Base-by-base conservation (phyloP, 208 protist species). In the Leishmania amazonensis region DNA sequence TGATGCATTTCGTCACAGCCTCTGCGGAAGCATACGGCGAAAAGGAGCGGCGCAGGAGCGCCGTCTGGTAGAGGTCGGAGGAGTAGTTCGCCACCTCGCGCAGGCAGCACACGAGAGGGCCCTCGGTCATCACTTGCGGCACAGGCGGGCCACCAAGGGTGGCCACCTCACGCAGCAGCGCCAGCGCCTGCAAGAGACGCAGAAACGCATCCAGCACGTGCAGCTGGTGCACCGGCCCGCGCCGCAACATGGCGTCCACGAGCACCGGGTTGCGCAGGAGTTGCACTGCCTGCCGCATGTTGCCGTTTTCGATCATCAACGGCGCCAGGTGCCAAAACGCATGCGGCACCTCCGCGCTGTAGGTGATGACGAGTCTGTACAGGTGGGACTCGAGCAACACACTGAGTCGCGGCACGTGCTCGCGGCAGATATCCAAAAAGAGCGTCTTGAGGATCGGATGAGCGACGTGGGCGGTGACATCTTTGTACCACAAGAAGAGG, bases 321-420 rank as follows among this genome's bases (percentile, higher is more conserved):
- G 90, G 87, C 51, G 89, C 62, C 21, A 95, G 49, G 70, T 94
- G 81, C 75, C 86, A 84, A 78, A 96, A 94, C 68, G 87, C 88
- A 31, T 87, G 78, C 49, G 86, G 83, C 79, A 93, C 88, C 79
- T 97, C 92, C 21, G 89, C 74, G 77, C 92, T 96, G 65, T 88
- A 78, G 40, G 91, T 95, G 47, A 85, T 88, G 51, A 97, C 88
- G 58, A 96, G 88, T 6, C 92, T 89, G 81, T 92, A 88, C 4
- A 97, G 80, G 79, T 97, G 93, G 9, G 85, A 92, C 85, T 96
- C 93, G 17, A 97, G 90, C 38, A 95, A 76, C 78, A 93, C 90
- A 68, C 89, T 93, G 24, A 95, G 86, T 68, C 65, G 85, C 72
- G 95, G 88, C 67, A 90, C 81, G 45, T 90, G 83, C 38, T 89